Conservation (phyloP, 2,329 filamentous ascomycete species). For the Albifimbria verrucaria region DNA sequence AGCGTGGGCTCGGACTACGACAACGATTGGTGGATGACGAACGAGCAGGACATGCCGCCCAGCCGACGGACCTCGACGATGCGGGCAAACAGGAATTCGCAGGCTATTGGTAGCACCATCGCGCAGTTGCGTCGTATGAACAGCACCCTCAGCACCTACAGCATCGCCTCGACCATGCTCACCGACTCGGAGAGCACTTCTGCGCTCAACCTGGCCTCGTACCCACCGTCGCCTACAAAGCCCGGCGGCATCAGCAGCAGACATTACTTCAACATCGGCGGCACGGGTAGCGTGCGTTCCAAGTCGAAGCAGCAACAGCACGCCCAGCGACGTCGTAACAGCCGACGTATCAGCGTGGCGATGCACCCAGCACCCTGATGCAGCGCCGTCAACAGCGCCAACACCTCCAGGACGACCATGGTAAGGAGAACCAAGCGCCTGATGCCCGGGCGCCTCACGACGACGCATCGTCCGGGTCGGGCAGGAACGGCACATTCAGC, state of each 20-base stretch:
- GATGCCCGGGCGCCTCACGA: constrained; percentile 11
- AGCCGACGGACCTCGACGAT: constrained; percentile 16
- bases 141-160: constrained; percentile 45
- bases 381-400: no score
- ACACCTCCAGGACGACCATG: constrained; percentile 16
- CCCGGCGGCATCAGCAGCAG: constrained; percentile 32
- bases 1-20: constrained; percentile 22
- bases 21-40: constrained; percentile 6
- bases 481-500: constrained; percentile 15
- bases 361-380: background rate
- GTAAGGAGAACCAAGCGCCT: constrained; percentile 25
- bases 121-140: constrained; percentile 57
- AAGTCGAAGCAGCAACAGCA: constrained; percentile 1
- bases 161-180: constrained; percentile 34
- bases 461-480: constrained; percentile 11
- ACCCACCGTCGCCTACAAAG: constrained; percentile 23
- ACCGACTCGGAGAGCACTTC: constrained; percentile 22
- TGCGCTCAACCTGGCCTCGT: no score
- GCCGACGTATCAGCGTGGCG: constrained; percentile 8
- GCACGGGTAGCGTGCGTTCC: constrained; percentile 4
- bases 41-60: constrained; percentile 15
- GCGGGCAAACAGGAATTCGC: constrained; percentile 8
- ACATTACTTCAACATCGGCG: constrained; percentile 47
- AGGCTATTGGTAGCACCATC: constrained; percentile 38
- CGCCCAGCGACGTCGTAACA: constrained; percentile 9